Evolutionary conservation across 2,329 filamentous ascomycete genomes (phyloP), one percentile per base, ranked within the genome.

Genomic region (Paecilomyces variotii): DNA sequence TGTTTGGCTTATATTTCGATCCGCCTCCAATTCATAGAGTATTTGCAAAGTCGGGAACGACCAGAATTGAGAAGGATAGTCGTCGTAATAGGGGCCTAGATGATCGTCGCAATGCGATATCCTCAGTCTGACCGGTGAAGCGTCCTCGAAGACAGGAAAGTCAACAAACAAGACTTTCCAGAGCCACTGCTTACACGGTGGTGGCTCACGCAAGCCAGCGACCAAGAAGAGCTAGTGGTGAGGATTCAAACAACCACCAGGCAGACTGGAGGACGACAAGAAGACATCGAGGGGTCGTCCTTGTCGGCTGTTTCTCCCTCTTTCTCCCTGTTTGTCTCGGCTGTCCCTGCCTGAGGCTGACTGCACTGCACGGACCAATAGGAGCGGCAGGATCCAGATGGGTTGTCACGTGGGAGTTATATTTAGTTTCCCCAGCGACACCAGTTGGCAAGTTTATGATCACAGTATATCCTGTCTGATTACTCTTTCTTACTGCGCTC

Each of bases 391-490:
- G 50, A 27, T 1, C 12, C 9, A 2, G 25, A 9, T n/a, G 25
- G 5, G 11, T n/a, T 24, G 27, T 52, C 50, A 52, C 50, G 50
- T 52, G 50, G 25, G 25, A 9, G 50, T 14, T 52, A 52, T 52
- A 52, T 52, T 52, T 52, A 52, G 50, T 52, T 52, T 52, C 50
- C 50, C 50, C 50, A 52, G 50, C 27, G 50, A 52, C 50, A 19
- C 39, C 39, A 45, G 35, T 39, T 39, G 35, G 35, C 4, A 30
- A 19, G 19, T 19, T 19, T 19, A 19, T 1, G 19, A 19, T 19
- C 19, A 19, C 19, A 19, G 1, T 19, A 19, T 19, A 19, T 19
- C 19, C 19, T 19, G 19, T 19, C 19, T 1, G 1, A 19, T 19
- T 19, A 19, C 19, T 19, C 19, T 19, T 19, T 19, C 19, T 1